These are phyloP conservation scores for Suillus fuscotomentosus DNA, from an alignment of 768 basidiomycete species.

Conservation along the genomic window DNA sequence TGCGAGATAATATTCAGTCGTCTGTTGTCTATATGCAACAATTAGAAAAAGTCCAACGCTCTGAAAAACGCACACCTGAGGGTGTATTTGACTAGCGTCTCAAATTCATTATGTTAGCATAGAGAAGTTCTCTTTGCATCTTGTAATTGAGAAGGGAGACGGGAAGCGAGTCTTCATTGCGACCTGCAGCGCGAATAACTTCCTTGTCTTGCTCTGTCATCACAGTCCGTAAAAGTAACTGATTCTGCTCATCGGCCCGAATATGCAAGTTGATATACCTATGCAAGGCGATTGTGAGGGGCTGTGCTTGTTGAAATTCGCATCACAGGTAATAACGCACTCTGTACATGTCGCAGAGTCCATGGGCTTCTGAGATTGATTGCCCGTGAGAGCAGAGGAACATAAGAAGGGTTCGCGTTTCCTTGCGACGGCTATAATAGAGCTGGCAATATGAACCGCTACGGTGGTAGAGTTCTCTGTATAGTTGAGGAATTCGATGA, in stretches of 20 bases:
- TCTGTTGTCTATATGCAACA: not conserved
- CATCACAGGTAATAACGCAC: not conserved
- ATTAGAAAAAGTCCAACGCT: not conserved
- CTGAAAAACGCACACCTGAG: not conserved
- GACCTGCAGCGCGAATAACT: slow-evolving; percentile 7
- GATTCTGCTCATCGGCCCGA: slow-evolving; percentile 16
- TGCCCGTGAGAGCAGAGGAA: slow-evolving; percentile 9
- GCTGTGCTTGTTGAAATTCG: not conserved
- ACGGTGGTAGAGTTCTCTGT: slow-evolving; percentile 14
- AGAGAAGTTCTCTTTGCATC: slow-evolving; percentile 13
- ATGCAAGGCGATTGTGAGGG: not conserved
- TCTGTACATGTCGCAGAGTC: slow-evolving; percentile 13
- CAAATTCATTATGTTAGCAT: not conserved
- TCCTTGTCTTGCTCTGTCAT: slow-evolving; percentile 18
- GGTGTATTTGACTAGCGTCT: not conserved
- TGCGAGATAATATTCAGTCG: not conserved
- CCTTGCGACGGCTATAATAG: slow-evolving; percentile 3
- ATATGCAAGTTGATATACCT: slow-evolving; percentile 17
- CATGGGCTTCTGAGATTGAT: slow-evolving; percentile 10
- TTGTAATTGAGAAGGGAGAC: slow-evolving; percentile 13
- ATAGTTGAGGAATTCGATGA: slow-evolving; percentile 19
- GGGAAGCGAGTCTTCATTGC: not conserved
- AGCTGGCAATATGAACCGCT: slow-evolving; percentile 4
- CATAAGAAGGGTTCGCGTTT: slow-evolving; percentile 11
- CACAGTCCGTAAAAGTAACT: slow-evolving; percentile 12